Evolutionary conservation across 345 rosid species (phyloP).

Genomic region (Tarenaya hassleriana): DNA sequence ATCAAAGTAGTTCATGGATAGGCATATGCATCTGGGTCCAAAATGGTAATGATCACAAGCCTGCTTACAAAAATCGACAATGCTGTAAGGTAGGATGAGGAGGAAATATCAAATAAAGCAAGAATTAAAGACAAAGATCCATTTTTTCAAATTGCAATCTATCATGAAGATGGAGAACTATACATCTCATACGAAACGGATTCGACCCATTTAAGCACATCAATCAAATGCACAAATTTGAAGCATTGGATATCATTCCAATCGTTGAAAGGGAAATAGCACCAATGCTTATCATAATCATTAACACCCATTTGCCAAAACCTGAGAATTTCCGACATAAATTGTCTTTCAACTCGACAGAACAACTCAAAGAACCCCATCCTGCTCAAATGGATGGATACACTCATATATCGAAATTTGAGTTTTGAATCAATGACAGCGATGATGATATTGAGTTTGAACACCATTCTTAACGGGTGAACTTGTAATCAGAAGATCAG

Average conservation of each 20-base stretch:
- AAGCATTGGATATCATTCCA: background rate
- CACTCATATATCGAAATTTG: background rate
- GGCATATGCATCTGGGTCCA: constrained; percentile 45
- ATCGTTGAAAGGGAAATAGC: background rate
- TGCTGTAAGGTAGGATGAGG: no score
- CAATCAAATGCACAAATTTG: background rate
- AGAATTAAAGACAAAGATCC: no score
- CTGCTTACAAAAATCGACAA: constrained; percentile 32
- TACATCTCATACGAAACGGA: no score
- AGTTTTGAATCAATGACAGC: background rate
- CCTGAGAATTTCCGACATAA: no score
- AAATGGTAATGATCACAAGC: constrained; percentile 50
- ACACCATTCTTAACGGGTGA: background rate
- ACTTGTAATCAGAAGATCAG: background rate
- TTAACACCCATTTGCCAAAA: no score
- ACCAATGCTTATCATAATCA: no score
- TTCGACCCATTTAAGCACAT: background rate
- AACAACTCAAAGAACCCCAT: no score
- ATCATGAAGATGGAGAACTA: no score
- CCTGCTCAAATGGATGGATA: background rate
- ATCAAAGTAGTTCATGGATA: constrained; percentile 65
- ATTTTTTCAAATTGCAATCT: no score
- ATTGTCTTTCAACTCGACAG: no score
- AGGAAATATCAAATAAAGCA: no score
- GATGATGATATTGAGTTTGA: background rate